These are phyloP conservation scores for Thermoascus crustaceus DNA, from an alignment of 2,329 filamentous ascomycete species.

Conservation along the genomic window DNA sequence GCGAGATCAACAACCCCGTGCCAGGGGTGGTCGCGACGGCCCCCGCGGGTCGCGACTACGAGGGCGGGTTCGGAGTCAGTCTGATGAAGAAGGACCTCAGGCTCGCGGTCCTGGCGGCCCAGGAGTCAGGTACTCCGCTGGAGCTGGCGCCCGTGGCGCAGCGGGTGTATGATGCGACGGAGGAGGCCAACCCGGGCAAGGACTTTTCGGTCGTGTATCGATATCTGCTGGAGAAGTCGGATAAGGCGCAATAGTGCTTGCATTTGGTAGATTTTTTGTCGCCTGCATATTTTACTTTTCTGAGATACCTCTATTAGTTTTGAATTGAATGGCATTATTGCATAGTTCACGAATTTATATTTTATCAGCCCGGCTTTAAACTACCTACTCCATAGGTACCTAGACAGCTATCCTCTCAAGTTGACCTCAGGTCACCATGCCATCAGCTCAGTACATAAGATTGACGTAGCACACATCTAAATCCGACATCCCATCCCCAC, in stretches of 20 bases:
- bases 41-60: constrained; percentile 68
- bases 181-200: constrained; percentile 56
- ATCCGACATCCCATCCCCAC: too few relatives aligned
- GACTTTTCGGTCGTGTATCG: constrained; percentile 79
- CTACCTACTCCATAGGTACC: too few relatives aligned
- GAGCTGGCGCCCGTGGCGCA: constrained; percentile 56
- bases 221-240: constrained; percentile 45
- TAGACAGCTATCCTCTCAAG: too few relatives aligned
- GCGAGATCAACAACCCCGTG: constrained; percentile 91
- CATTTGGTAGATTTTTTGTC: background rate
- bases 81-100: constrained; percentile 75
- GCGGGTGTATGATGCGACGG: constrained; percentile 60
- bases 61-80: constrained; percentile 66
- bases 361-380: too few relatives aligned
- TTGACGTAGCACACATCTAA: too few relatives aligned
- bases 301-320: too few relatives aligned
- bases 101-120: constrained; percentile 63
- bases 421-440: too few relatives aligned
- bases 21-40: constrained; percentile 69
- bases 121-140: constrained; percentile 58
- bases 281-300: background rate
- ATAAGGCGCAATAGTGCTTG: constrained; percentile 26
- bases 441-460: too few relatives aligned
- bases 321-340: too few relatives aligned
- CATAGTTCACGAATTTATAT: too few relatives aligned